Percentiles rank a stretch among this genome's conserved stretches.
phyloP scores from a whole-genome alignment of 805 yeast genomes.

The Lipomyces japonicus region DNA sequence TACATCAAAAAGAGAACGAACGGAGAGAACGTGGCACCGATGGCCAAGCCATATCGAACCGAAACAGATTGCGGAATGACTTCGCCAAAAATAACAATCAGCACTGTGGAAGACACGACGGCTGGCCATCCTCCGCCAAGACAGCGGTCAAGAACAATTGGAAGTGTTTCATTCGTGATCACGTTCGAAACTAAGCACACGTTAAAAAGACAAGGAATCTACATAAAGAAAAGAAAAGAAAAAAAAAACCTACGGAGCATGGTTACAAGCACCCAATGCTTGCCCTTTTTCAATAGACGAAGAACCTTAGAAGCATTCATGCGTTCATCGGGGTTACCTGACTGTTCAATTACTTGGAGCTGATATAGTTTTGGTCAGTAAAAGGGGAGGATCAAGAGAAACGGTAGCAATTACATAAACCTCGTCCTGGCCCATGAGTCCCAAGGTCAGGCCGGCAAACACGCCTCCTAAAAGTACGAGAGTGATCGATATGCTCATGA shows the following conservation, averaged over 20 bases:
- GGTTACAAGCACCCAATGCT: slow-evolving; percentile 95
- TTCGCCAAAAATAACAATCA: slow-evolving; percentile 93
- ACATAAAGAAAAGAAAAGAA: not conserved
- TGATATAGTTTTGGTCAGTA: not conserved
- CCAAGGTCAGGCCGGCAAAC: slow-evolving; percentile 89
- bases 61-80: slow-evolving; percentile 92
- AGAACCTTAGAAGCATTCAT: slow-evolving; percentile 69
- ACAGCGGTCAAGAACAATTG: slow-evolving; percentile 86
- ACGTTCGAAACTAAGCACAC: slow-evolving; percentile 60
- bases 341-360: slow-evolving; percentile 78
- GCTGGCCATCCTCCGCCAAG: slow-evolving; percentile 98
- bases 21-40: slow-evolving; percentile 88
- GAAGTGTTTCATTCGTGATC: slow-evolving; percentile 65
- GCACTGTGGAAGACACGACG: slow-evolving; percentile 85
- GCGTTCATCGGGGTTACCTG: slow-evolving; percentile 69
- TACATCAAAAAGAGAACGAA: slow-evolving; percentile 84
- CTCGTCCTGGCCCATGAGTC: slow-evolving; percentile 97
- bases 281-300: slow-evolving; percentile 69
- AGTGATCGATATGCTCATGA: slow-evolving; percentile 46
- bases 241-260: slow-evolving; percentile 43
- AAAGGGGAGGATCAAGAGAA: not conserved
- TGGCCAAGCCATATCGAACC: slow-evolving; percentile 86
- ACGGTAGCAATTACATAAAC: slow-evolving; percentile 47
- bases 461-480: slow-evolving; percentile 78
- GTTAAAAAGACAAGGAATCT: not conserved